Conservation (phyloP, 176 grass and related monocot species). For the Eremochloa ophiuroides region DNA sequence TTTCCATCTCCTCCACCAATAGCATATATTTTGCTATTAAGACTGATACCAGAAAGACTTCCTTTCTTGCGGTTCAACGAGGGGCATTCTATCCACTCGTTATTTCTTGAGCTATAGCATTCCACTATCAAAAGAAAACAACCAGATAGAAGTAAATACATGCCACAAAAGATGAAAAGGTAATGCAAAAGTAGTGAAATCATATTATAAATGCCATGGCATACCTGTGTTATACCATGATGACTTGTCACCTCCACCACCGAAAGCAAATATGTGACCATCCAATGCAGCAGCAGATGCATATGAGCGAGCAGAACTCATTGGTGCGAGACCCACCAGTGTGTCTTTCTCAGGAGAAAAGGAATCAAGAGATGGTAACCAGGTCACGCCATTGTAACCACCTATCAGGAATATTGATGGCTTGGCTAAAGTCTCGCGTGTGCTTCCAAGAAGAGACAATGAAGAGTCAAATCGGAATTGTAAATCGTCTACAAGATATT, state of each 20-base stretch:
- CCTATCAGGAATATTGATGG: conserved; percentile 65
- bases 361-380: conserved; percentile 73
- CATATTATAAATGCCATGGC: conserved; percentile 2
- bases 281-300: conserved; percentile 55
- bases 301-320: conserved; percentile 71
- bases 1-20: conserved; percentile 85
- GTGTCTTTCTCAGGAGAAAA: conserved; percentile 61
- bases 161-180: conserved; percentile 20
- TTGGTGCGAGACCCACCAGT: conserved; percentile 53
- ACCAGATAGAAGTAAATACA: not conserved
- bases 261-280: conserved; percentile 62
- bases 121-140: conserved; percentile 45
- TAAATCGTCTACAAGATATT: conserved; percentile 57
- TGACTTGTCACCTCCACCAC: conserved; percentile 62
- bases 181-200: not conserved
- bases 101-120: conserved; percentile 63
- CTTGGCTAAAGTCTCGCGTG: conserved; percentile 8
- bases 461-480: conserved; percentile 57
- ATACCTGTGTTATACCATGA: conserved; percentile 51
- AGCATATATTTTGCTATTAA: conserved; percentile 74
- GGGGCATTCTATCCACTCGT: conserved; percentile 72
- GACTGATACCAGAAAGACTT: conserved; percentile 63
- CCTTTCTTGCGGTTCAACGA: conserved; percentile 62
- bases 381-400: conserved; percentile 66
- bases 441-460: conserved; percentile 37